These are phyloP conservation scores for Paracoccidioides brasiliensis DNA, from an alignment of 2,329 filamentous ascomycete genomes.

Conservation along the genomic window DNA sequence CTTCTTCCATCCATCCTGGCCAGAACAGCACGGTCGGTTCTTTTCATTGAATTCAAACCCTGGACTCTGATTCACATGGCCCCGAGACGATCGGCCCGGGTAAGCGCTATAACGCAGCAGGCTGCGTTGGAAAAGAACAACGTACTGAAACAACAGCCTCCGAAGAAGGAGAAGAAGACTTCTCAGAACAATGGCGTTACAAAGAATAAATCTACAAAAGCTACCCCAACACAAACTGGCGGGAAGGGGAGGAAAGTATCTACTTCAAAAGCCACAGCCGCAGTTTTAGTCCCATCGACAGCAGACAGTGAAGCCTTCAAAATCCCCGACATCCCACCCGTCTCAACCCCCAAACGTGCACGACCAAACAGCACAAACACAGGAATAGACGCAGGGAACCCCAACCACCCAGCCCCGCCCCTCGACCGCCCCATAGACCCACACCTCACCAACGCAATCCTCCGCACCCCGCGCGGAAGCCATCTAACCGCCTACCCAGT, in stretches of 20 bases:
- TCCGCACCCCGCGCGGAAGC: constrained; percentile 37
- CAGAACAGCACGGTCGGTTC: background rate
- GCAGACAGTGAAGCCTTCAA: constrained; percentile 17
- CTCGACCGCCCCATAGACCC: constrained; percentile 35
- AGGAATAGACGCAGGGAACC: no score
- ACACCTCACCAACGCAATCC: constrained; percentile 35
- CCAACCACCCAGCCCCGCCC: constrained; percentile 25
- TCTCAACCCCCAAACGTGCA: constrained; percentile 36
- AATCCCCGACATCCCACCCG: constrained; percentile 26
- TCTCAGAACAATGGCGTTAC: background rate
- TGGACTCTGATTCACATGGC: constrained; percentile 29
- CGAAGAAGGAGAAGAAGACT: constrained; percentile 4
- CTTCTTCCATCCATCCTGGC: background rate
- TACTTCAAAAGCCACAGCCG: constrained; percentile 3
- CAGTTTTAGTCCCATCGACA: background rate
- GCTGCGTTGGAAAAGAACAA: constrained; percentile 13
- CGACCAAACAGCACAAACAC: constrained; percentile 10
- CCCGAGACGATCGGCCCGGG: constrained; percentile 39
- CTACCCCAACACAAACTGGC: constrained; percentile 8
- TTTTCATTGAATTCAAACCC: background rate
- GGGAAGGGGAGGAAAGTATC: constrained; percentile 9
- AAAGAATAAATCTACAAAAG: constrained; percentile 7
- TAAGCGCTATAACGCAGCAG: constrained; percentile 22
- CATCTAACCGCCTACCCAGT: constrained; percentile 35
- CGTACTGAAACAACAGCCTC: constrained; percentile 9